These are phyloP conservation scores for Lactarius sp. DNA, from an alignment of 768 basidiomycete genomes.

Conservation along the genomic window DNA sequence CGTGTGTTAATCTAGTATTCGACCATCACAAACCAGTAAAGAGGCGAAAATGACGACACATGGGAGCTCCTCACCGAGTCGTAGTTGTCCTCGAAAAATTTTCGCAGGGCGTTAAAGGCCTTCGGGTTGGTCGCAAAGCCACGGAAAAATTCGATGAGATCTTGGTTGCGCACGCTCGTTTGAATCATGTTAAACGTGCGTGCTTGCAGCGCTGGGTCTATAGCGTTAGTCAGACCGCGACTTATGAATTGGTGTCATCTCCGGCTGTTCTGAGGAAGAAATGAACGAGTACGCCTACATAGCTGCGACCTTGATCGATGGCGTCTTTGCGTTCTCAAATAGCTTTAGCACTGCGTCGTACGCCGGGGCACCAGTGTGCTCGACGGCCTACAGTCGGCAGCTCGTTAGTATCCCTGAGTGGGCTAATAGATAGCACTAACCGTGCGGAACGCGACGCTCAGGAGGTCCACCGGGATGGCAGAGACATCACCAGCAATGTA, in stretches of 20 bases:
- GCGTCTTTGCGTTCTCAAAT: conserved; percentile 67
- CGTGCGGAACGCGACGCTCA: conserved; percentile 47
- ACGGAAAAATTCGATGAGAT: conserved; percentile 58
- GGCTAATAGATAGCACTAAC: conserved; percentile 35
- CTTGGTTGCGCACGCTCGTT: conserved; percentile 51
- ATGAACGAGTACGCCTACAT: conserved; percentile 43
- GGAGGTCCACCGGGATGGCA: conserved; percentile 75
- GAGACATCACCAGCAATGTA: conserved; percentile 72
- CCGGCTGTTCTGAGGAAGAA: background rate
- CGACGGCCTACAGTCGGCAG: conserved; percentile 49
- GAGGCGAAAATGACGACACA: background rate
- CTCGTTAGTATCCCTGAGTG: background rate
- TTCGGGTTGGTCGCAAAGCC: conserved; percentile 53
- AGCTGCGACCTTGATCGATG: conserved; percentile 64
- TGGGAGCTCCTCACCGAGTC: conserved; percentile 41
- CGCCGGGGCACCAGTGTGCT: conserved; percentile 67
- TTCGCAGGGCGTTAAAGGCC: conserved; percentile 48
- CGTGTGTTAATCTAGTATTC: conserved; percentile 13
- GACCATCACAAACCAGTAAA: background rate
- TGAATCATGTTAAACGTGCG: conserved; percentile 60
- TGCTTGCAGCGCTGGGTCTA: conserved; percentile 51
- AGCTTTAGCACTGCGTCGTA: conserved; percentile 68
- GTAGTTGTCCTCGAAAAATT: conserved; percentile 69
- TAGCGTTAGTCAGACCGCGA: conserved; percentile 56
- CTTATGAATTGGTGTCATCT: conserved; percentile 34